Conservation (phyloP, 805 yeast species). For the Wickerhamiella nectarea region DNA sequence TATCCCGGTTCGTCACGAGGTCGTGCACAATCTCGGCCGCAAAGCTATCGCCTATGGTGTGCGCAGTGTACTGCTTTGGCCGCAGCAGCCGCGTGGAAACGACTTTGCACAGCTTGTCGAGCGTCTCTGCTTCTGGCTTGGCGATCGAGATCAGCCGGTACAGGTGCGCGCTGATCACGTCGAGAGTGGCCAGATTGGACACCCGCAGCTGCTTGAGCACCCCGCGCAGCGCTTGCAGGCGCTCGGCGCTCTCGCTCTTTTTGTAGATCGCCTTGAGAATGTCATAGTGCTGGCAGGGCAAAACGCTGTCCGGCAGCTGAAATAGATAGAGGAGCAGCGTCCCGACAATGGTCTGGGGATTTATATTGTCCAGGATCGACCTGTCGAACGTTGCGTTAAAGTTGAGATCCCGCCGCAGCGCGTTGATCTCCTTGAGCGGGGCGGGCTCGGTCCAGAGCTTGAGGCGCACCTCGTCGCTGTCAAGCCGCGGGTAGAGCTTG, state of each 20-base stretch:
- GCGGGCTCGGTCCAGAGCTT: slow-evolving; percentile 58
- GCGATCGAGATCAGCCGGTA: slow-evolving; percentile 45
- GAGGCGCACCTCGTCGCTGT: slow-evolving; percentile 53
- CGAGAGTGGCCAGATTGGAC: slow-evolving; percentile 63
- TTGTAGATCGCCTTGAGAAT: slow-evolving; percentile 52
- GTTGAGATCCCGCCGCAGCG: slow-evolving; percentile 42
- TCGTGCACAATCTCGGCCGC: slow-evolving; percentile 49
- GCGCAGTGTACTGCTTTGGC: slow-evolving; percentile 34
- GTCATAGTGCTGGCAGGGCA: slow-evolving; percentile 53
- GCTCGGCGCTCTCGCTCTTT: slow-evolving; percentile 27
- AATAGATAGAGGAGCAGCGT: slow-evolving; percentile 58
- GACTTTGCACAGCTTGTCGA: slow-evolving; percentile 41
- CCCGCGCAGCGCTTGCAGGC: slow-evolving; percentile 52
- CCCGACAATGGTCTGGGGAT: slow-evolving; percentile 50
- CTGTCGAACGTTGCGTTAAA: slow-evolving; percentile 16
- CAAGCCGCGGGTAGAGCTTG: slow-evolving; percentile 47
- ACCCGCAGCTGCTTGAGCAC: slow-evolving; percentile 54
- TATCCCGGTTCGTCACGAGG: slow-evolving; percentile 44
- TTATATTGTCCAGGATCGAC: slow-evolving; percentile 26
- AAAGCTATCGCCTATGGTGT: slow-evolving; percentile 44
- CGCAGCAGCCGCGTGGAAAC: slow-evolving; percentile 50
- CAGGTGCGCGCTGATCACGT: slow-evolving; percentile 67
- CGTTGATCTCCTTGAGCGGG: slow-evolving; percentile 46
- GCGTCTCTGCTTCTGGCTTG: slow-evolving; percentile 25
- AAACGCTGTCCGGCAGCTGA: slow-evolving; percentile 67